Conservation (phyloP, 306 rosid species). For the Fragaria iinumae region DNA sequence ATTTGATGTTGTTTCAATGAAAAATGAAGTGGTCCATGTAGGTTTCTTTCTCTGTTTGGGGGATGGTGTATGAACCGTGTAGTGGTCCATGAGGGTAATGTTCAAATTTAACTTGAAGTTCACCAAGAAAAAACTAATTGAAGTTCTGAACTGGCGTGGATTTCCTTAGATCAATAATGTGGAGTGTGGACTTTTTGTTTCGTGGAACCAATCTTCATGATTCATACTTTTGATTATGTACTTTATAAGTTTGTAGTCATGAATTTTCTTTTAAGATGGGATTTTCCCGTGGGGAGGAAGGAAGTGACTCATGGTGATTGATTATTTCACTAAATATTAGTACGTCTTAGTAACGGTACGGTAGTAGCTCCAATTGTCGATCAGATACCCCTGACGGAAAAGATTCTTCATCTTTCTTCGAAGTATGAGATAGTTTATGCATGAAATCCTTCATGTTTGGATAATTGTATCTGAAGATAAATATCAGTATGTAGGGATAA, state of each 20-base stretch:
- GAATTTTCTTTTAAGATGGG: neutral
- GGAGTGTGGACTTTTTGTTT: neutral
- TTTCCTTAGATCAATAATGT: too few species aligned
- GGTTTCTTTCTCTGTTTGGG: neutral
- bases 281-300: neutral
- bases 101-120: neutral
- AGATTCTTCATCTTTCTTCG: too few species aligned
- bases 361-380: too few species aligned
- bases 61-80: neutral
- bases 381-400: too few species aligned
- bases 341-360: too few species aligned
- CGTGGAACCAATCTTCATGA: neutral
- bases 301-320: neutral
- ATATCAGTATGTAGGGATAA: too few species aligned
- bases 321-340: neutral
- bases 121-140: neutral
- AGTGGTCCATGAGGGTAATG: slow-evolving; percentile 2
- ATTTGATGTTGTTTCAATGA: neutral
- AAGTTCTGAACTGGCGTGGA: neutral
- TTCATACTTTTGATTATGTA: neutral
- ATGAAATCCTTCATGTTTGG: too few species aligned
- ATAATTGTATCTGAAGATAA: too few species aligned
- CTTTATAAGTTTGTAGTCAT: neutral
- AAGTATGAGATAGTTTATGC: too few species aligned
- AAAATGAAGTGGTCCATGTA: slow-evolving; percentile 1